Base-by-base conservation (phyloP, 2,329 filamentous ascomycete genomes). In the Pyrenophora tritici-repentis region DNA sequence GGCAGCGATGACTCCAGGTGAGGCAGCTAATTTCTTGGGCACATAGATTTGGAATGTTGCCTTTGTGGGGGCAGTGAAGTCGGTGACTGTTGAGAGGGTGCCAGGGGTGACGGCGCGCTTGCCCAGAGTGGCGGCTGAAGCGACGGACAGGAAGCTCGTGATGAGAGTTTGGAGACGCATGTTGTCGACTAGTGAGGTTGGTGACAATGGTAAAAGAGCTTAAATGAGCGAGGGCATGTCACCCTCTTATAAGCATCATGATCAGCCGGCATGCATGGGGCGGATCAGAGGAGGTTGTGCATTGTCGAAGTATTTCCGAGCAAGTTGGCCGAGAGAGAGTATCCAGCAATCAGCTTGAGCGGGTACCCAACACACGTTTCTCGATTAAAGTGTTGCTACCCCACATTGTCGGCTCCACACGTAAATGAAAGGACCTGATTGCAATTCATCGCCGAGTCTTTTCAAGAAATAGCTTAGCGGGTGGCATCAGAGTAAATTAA, bases 21-120 rank as follows among this genome's bases (percentile, higher is more conserved):
- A 76, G 1, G 74, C 42, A 2, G 75, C 73, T 20, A 80, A 73
- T 50, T 75, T 75, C 22, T 72, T 72, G 2, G 76, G 76, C 13
- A 78, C 77, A 48, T 80, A 79, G 50, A 84, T 80, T 72, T 79
- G 82, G 69, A 84, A 83, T 13, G 71, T 71, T 4, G 79, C 79
- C 24, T 79, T 60, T 18, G 76, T 79, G 9, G 78, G 75, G 46
- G 34, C 65, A 2, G 77, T 77, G 40, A 76, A 80, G 42, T 68
- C 63, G 4, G 71, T 72, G 39, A 81, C 74, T 45, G 76, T 69
- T 9, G 66, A 65, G 16, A 78, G 62, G 4, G 47, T 46, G 34
- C 66, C 67, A 5, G 66, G 67, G 16, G 65, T 67, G 9, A 55
- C 53, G 17, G 67, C 66, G 33, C 67, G 66, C 47, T 62, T 63